These are phyloP conservation scores for Prorocentrum cordatum DNA, from an alignment of 169 alveolate species.

Conservation along the genomic window DNA sequence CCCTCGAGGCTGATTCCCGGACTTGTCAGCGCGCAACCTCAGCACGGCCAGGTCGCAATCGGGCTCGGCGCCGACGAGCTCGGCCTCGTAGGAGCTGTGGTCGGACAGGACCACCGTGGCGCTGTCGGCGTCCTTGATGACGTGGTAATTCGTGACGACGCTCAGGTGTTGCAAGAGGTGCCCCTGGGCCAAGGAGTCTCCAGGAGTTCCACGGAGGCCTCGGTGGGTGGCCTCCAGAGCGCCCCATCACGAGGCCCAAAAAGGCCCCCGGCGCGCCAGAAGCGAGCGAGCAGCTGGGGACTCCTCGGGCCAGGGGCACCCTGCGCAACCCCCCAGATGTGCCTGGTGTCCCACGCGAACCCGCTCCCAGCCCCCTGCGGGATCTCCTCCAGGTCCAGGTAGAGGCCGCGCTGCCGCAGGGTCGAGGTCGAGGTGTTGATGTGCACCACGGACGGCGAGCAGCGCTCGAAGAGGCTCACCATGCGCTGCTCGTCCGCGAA, in stretches of 20 bases:
- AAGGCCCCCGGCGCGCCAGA: too few relatives aligned
- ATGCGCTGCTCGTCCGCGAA: constrained; percentile 5
- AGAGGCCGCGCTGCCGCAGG: background rate
- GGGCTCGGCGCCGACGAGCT: constrained; percentile 30
- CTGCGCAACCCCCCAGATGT: too few relatives aligned
- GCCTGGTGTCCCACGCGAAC: constrained; percentile 32
- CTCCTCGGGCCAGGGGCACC: too few relatives aligned
- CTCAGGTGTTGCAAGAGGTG: too few relatives aligned
- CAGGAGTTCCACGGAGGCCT: too few relatives aligned
- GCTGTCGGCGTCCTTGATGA: constrained; percentile 46
- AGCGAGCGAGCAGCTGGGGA: too few relatives aligned
- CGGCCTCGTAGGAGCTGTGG: constrained; percentile 16
- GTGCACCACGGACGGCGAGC: constrained; percentile 20
- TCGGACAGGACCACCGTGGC: constrained; percentile 20
- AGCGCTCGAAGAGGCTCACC: constrained; percentile 8
- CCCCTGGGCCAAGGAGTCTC: too few relatives aligned
- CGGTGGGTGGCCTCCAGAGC: too few relatives aligned
- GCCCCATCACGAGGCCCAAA: too few relatives aligned
- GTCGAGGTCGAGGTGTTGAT: constrained; percentile 4
- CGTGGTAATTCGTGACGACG: constrained; percentile 32
- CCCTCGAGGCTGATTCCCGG: too few relatives aligned
- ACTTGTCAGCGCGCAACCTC: too few relatives aligned
- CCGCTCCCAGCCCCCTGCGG: constrained; percentile 51
- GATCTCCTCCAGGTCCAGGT: constrained; percentile 1
- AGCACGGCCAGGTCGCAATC: background rate